phyloP scores from a whole-genome alignment of 2,329 filamentous ascomycete species.

The Scleromitrula shiraiana region DNA sequence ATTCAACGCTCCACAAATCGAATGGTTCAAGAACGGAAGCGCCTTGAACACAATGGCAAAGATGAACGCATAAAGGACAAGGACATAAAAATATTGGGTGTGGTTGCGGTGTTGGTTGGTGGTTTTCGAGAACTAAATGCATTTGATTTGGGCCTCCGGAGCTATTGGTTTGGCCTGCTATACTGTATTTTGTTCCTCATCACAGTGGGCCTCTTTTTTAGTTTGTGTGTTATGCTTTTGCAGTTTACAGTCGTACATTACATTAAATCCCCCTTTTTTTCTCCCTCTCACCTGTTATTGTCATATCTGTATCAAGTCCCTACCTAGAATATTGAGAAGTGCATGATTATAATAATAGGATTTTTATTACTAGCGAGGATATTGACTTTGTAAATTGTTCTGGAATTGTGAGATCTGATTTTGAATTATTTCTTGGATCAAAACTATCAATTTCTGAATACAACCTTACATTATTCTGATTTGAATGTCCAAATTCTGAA shows the following conservation, averaged over 20 bases:
- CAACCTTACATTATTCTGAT: too few species aligned
- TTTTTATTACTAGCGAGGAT: neutral
- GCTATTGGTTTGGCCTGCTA: conserved; percentile 9
- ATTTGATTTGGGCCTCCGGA: conserved; percentile 4
- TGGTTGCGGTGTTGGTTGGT: conserved; percentile 1
- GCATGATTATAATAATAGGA: neutral
- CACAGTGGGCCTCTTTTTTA: conserved; percentile 4
- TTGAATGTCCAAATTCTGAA: too few species aligned
- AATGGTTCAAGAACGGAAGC: conserved; percentile 98
- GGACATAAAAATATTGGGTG: conserved; percentile 1
- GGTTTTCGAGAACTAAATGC: conserved; percentile 6
- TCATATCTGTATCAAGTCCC: conserved; percentile 7
- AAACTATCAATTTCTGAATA: too few species aligned
- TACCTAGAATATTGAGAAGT: neutral
- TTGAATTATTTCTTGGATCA: too few species aligned
- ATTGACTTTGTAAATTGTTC: too few species aligned
- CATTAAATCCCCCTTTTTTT: conserved; percentile 5
- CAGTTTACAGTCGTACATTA: conserved; percentile 8
- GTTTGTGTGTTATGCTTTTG: conserved; percentile 6
- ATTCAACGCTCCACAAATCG: conserved; percentile 95
- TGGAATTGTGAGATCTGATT: too few species aligned
- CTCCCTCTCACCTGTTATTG: too few species aligned
- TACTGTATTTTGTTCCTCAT: conserved; percentile 10
- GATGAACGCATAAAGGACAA: conserved; percentile 30
- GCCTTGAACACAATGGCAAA: conserved; percentile 99